Base-by-base conservation (phyloP, 495 filamentous ascomycete species). In the Penicilliopsis zonata region DNA sequence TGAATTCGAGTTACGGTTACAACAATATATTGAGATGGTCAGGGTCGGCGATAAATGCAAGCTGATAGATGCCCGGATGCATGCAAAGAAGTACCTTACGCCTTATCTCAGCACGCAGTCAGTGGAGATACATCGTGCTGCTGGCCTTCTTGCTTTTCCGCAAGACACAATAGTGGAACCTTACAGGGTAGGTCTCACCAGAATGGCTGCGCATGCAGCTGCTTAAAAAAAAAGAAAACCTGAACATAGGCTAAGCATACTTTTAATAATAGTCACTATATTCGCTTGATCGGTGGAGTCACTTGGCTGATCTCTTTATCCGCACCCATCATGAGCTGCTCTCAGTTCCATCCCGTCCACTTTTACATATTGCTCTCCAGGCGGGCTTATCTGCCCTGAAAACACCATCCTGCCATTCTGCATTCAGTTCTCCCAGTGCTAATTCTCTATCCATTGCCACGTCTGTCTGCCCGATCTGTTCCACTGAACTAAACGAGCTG, bases 311-410 rank as follows among this genome's bases (percentile, higher is more conserved):
- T n/a, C 65, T 83, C 9, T 98, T 96, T 52, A 66, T 84, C 39
- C 62, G 74, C 35, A 93, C 86, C 7, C 82, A 95, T 57, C 83
- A 94, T 63, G 73, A 70, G 17, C 76, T 98, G 0, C 74, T 92
- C 35, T 78, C 78, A n/a, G 64, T 98, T 8, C 90, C 90, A 0
- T 60, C 74, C 4, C 69, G 75, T 9, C 92, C 92, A 2, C 67
- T 94, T n/a, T 69, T 98, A 13, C 84, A 94, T 52, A 84, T 86
- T 40, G 92, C 90, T 10, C 70, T 98, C 18, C 84, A 79, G 0
- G 86, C 90, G 1, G 90, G 90, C 13, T 69, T 98, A 13, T 94
- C 87, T 0, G 86, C 90, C 1, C 78, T 98, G 29, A 98, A 98
- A 48, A 95, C 92, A 2, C 92, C 90, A 1, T 74, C 86, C 8